Base-by-base conservation (phyloP, 352 stramenopile species). In the Peronospora destructor region DNA sequence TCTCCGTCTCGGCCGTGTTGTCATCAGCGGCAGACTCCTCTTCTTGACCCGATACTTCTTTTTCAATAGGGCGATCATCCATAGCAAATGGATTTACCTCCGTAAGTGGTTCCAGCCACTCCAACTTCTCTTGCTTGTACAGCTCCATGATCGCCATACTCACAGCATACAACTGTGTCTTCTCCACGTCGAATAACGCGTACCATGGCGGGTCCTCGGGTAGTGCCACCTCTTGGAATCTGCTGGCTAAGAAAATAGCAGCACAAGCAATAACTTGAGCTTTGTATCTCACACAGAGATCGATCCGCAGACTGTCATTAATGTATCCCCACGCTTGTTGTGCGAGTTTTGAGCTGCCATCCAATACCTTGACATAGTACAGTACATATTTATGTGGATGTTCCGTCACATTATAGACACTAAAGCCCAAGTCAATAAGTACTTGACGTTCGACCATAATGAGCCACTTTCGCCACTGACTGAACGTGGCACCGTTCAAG, bases 351-450 rank as follows among this genome's bases (percentile, higher is more conserved):
- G 81, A 65, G 57, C 62, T 79, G 45, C 71, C 74, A 38, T 88
- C 75, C 44, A 95, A 64, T 36, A 94, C 69, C 49, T 95, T 95
- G 53, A 96, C 64, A 56, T 96, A 96, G 66, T 96, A 97, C 38
- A 96, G 52, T 46, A 97, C 88, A 56, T 91, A 97, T 72, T 96
- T 95, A 76, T 97, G 89, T 39, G 87, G 85, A 54, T 97, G 89
- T 56, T 96, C 85, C 52, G 85, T 90, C 56, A 95, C 84, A 44
- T 78, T 91, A 66, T 97, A 96, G 46, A 97, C 66, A 37, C 82
- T 90, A 49, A 97, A 97, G 45, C 89, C 89, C n/a, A 96, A 56
- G 36, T 96, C 85, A 43, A 95, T 96, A 32, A 97, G 83, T 34
- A 97, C 64, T 53, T 95, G 78, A 11, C 85, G 64, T 64, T 97